Evolutionary conservation across 352 stramenopile species (phyloP).

Genomic region (Pythium oligandrum): DNA sequence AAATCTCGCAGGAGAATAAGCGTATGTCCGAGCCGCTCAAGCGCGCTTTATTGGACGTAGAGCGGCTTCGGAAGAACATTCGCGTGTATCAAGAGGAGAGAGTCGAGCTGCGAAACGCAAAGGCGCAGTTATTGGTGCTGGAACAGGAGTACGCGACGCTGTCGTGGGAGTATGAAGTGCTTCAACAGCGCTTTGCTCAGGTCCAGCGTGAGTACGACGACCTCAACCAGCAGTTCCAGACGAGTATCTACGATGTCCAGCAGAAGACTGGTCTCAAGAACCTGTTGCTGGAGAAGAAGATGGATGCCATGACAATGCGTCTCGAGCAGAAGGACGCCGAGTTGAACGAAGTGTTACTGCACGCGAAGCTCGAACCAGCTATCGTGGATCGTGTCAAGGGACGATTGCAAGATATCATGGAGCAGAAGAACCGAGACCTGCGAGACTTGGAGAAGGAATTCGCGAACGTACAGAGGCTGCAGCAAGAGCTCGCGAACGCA

Average conservation of each 20-base stretch:
- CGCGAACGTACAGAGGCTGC: constrained; percentile 54
- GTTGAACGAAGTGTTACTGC: constrained; percentile 88
- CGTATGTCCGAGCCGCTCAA: constrained; percentile 93
- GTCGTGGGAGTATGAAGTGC: constrained; percentile 92
- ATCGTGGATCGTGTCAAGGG: constrained; percentile 82
- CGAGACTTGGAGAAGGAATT: constrained; percentile 82
- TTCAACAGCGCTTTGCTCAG: constrained; percentile 84
- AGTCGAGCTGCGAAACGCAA: constrained; percentile 52
- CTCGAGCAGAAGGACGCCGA: constrained; percentile 91
- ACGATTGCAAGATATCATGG: constrained; percentile 88
- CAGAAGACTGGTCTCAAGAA: constrained; percentile 93
- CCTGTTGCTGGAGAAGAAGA: constrained; percentile 93
- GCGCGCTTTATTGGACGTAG: constrained; percentile 75
- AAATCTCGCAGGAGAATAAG: constrained; percentile 95
- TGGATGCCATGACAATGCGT: constrained; percentile 73
- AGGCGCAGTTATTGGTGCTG: constrained; percentile 76
- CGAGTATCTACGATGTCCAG: constrained; percentile 90
- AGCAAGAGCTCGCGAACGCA: constrained; percentile 78
- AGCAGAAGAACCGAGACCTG: constrained; percentile 82
- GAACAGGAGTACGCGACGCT: constrained; percentile 88
- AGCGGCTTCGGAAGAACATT: constrained; percentile 63
- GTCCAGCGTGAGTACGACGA: constrained; percentile 86
- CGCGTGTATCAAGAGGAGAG: constrained; percentile 68
- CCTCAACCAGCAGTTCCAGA: constrained; percentile 86
- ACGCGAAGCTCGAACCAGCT: constrained; percentile 87